Evolutionary conservation across 352 stramenopile species (phyloP).

Genomic region (Phytophthora citrophthora): DNA sequence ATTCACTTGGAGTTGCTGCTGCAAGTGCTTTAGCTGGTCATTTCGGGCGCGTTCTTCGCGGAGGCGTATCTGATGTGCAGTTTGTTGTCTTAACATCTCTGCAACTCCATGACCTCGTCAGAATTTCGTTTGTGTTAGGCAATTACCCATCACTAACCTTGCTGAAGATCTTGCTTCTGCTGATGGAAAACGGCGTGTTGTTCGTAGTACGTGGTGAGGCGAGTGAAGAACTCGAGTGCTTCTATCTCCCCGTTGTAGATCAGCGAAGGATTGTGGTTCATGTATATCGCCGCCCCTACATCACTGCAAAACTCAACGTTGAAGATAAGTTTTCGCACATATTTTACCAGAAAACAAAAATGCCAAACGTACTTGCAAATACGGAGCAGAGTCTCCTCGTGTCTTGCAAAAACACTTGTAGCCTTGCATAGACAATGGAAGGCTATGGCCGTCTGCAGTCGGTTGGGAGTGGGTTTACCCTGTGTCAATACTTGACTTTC

Average conservation of each 20-base stretch:
- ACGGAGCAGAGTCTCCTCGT: slow-evolving; percentile 58
- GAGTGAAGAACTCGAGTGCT: slow-evolving; percentile 62
- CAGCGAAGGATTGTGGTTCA: slow-evolving; percentile 40
- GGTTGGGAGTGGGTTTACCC: slow-evolving; percentile 70
- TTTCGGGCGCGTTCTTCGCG: slow-evolving; percentile 44
- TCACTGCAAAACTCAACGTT: slow-evolving; percentile 30
- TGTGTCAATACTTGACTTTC: slow-evolving; percentile 65
- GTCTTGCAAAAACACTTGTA: slow-evolving; percentile 60
- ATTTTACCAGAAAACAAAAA: neutral
- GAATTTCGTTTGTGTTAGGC: neutral
- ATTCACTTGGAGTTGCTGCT: slow-evolving; percentile 56
- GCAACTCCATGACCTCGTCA: slow-evolving; percentile 1
- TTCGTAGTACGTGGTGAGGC: slow-evolving; percentile 74
- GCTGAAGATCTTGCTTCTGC: slow-evolving; percentile 54
- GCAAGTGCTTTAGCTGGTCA: slow-evolving; percentile 53
- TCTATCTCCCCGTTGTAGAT: slow-evolving; percentile 51
- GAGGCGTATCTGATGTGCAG: slow-evolving; percentile 35
- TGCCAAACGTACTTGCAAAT: slow-evolving; percentile 54
- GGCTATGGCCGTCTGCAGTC: slow-evolving; percentile 71
- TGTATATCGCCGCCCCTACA: slow-evolving; percentile 66
- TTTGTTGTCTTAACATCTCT: slow-evolving; percentile 52
- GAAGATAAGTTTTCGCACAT: neutral
- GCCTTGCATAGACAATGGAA: slow-evolving; percentile 81
- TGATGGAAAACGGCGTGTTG: slow-evolving; percentile 46
- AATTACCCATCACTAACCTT: slow-evolving; percentile 33